These are phyloP conservation scores for Verruconis gallopava DNA, from an alignment of 2,329 filamentous ascomycete genomes.

Conservation along the genomic window DNA sequence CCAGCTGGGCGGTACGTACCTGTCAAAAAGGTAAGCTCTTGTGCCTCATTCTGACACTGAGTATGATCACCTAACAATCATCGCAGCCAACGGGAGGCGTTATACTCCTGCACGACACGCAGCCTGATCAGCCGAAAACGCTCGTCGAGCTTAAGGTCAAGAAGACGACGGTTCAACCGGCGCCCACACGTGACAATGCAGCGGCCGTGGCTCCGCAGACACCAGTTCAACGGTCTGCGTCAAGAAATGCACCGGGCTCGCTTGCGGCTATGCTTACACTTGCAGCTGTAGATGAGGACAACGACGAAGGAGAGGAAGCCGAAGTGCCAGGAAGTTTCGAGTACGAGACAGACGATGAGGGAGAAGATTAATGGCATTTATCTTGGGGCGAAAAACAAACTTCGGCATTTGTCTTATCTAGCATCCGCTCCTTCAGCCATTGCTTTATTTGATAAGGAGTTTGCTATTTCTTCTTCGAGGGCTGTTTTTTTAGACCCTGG, in stretches of 20 bases:
- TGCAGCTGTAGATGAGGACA: slow-evolving; percentile 78
- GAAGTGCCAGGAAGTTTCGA: slow-evolving; percentile 60
- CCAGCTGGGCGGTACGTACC: slow-evolving; percentile 82
- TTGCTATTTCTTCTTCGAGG: too few species aligned
- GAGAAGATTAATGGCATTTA: slow-evolving; percentile 19
- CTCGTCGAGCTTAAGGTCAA: slow-evolving; percentile 87
- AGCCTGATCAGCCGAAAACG: slow-evolving; percentile 63
- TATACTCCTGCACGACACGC: slow-evolving; percentile 76
- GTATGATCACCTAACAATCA: slow-evolving; percentile 34
- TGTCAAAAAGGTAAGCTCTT: slow-evolving; percentile 62
- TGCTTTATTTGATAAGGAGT: too few species aligned
- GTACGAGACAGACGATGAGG: slow-evolving; percentile 57
- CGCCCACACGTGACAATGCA: slow-evolving; percentile 27
- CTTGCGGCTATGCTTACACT: slow-evolving; percentile 67
- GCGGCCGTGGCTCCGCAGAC: slow-evolving; percentile 21
- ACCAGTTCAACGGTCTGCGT: slow-evolving; percentile 28
- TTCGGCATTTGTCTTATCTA: too few species aligned
- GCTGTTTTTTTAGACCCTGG: too few species aligned
- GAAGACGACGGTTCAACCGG: slow-evolving; percentile 44
- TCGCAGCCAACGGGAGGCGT: slow-evolving; percentile 83
- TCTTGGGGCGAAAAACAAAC: too few species aligned
- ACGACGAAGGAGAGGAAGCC: slow-evolving; percentile 60
- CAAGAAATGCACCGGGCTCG: slow-evolving; percentile 34
- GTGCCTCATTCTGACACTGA: neutral
- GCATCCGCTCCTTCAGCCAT: too few species aligned